Evolutionary conservation across 164 flowering plant genomes (phyloP), one percentile per base, ranked within the genome.

Genomic region (Magnolia changhungtana): DNA sequence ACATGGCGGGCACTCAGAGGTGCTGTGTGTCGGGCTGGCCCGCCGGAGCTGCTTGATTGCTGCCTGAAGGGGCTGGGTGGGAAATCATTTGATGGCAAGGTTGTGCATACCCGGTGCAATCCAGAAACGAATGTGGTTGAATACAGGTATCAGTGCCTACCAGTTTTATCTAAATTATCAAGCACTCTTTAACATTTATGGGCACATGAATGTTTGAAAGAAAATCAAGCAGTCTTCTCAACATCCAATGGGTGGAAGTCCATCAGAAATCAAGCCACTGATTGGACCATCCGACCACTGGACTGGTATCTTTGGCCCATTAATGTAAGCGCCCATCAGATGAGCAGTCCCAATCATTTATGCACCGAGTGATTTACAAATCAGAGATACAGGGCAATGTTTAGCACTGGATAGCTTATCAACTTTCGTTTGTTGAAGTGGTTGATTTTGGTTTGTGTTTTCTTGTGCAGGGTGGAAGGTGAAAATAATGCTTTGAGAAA

Each of bases 21-120:
- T 61, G 93, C 98, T 7, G 81, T 85, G n/a, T 86, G 82, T 75
- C 87, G 80, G 65, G 82, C 66, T 13, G 94, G 87, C n/a, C 64
- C 88, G 2, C 82, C 91, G 6, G 94, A 88, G 50, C 89, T 93
- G 23, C 82, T 92, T 55, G 94, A 92, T 79, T 82, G 86, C 72
- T 92, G 95, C 79, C 90, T 93, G 20, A 86, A 84, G 79, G 86
- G 84, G 50, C 85, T 93, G 19, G 86, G 83, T 61, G 93, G 94
- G n/a, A 88, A 88, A 71, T 23, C 79, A 29, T 78, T 84, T 18
- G 83, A 82, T 72, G 92, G 87, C 18, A 81, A 79, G 87, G 78
- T 87, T 29, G 88, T 91, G 21, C 59, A 29, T 55, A 69, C 82
- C 5, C 86, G 89, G 7, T 80, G 84, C 73, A 83, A 85, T 78